Conservation (phyloP, 305 asterid species). For the Caryopteris hybrid region DNA sequence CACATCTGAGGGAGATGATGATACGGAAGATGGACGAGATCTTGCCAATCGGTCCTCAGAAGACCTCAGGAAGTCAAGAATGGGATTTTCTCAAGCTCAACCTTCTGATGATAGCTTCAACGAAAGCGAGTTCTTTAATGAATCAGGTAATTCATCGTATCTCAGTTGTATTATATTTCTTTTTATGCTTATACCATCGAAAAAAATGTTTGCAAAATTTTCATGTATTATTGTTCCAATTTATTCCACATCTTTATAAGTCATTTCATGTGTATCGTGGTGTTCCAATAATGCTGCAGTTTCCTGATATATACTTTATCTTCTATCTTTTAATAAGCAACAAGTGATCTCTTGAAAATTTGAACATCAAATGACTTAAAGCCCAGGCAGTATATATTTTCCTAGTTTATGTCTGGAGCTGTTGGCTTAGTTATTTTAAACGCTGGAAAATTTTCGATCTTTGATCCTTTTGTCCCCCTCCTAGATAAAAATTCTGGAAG, state of each 20-base stretch:
- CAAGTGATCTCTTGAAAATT: background rate
- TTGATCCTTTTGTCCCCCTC: background rate
- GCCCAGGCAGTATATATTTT: background rate
- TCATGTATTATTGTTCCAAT: background rate
- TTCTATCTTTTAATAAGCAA: background rate
- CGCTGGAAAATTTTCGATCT: background rate
- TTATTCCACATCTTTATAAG: too few species aligned
- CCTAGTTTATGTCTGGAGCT: background rate
- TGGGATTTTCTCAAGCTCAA: conserved; percentile 68
- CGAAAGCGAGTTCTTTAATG: conserved; percentile 52
- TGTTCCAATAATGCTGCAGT: background rate
- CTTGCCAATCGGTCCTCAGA: conserved; percentile 59
- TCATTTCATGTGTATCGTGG: background rate
- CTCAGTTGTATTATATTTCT: background rate
- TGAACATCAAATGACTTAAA: background rate
- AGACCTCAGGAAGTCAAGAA: conserved; percentile 70
- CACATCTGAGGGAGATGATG: conserved; percentile 53
- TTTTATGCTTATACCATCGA: background rate
- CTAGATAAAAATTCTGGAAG: background rate
- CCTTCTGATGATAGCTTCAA: conserved; percentile 69
- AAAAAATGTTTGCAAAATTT: background rate
- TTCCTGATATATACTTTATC: background rate
- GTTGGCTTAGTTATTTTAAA: background rate
- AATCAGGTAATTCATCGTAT: conserved; percentile 52
- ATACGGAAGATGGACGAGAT: conserved; percentile 77